A percentile compares a stretch with the other conserved stretches of the same genome.
Evolutionary conservation across 1,284 basidiomycete species (phyloP).

Genomic region (Mycosarcoma mackinlayi): DNA sequence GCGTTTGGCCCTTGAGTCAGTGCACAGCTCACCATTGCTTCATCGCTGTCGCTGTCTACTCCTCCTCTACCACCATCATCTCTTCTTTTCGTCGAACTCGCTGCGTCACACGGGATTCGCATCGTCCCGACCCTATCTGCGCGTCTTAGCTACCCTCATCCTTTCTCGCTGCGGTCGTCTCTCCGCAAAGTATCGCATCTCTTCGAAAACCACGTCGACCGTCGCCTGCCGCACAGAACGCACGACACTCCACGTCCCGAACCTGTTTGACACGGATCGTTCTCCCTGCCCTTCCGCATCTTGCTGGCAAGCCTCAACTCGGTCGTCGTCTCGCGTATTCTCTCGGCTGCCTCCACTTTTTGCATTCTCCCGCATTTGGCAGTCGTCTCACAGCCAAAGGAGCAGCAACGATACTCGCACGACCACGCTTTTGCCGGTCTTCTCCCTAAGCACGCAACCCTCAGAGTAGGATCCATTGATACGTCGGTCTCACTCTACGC

Average conservation of each 20-base stretch:
- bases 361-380: slow-evolving; percentile 2
- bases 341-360: neutral
- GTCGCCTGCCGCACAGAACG: slow-evolving; percentile 1
- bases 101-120: slow-evolving; percentile 13
- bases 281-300: neutral
- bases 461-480: slow-evolving; percentile 3
- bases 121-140: slow-evolving; percentile 10
- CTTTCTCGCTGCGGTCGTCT: neutral
- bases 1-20: slow-evolving; percentile 9
- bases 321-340: slow-evolving; percentile 1
- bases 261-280: slow-evolving; percentile 7
- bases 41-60: neutral
- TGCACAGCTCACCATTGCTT: neutral
- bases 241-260: slow-evolving; percentile 9
- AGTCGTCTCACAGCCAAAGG: slow-evolving; percentile 4
- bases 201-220: neutral
- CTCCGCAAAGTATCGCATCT: slow-evolving; percentile 11
- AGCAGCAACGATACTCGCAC: neutral
- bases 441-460: neutral
- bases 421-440: neutral
- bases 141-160: slow-evolving; percentile 12
- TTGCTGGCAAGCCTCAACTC: neutral
- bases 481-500: slow-evolving; percentile 3
- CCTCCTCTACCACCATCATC: slow-evolving; percentile 8
- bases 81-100: slow-evolving; percentile 1